A percentile compares a stretch with the other conserved stretches of the same genome.
These are phyloP conservation scores for Mucor circinelloides DNA, from an alignment of 371 early-diverging fungal genomes.

Conservation along the genomic window DNA sequence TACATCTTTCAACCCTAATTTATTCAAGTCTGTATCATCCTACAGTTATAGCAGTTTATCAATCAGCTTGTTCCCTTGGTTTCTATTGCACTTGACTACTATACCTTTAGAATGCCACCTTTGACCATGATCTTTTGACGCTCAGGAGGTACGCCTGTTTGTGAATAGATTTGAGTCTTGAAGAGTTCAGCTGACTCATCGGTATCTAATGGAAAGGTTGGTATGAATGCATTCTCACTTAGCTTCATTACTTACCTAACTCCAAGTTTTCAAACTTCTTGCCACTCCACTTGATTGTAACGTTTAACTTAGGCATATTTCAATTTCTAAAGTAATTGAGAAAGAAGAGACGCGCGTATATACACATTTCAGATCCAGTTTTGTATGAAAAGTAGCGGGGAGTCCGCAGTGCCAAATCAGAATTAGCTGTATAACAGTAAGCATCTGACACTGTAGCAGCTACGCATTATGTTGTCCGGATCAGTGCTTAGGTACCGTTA, in stretches of 20 bases:
- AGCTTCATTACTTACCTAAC: conserved; percentile 38
- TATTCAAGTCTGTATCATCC: conserved; percentile 77
- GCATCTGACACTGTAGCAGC: too few relatives aligned
- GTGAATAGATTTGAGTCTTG: conserved; percentile 89
- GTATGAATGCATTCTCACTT: neutral
- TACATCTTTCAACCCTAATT: conserved; percentile 69
- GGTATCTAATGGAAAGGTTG: conserved; percentile 44
- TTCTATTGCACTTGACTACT: neutral
- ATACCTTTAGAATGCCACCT: conserved; percentile 92
- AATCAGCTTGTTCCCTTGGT: neutral
- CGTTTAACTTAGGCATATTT: conserved; percentile 56
- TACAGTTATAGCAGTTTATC: conserved; percentile 14
- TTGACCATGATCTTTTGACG: conserved; percentile 94
- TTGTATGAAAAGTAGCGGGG: neutral
- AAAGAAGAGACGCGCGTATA: conserved; percentile 4
- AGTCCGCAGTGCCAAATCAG: too few relatives aligned
- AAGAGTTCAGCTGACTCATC: conserved; percentile 80
- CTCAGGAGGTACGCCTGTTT: conserved; percentile 93
- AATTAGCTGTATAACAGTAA: too few relatives aligned
- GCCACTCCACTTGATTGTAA: conserved; percentile 91
- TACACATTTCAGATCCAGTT: neutral
- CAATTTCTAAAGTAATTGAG: neutral
- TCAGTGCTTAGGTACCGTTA: too few relatives aligned
- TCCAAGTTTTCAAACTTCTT: conserved; percentile 86
- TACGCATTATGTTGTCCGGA: too few relatives aligned